Conservation (phyloP, 495 filamentous ascomycete genomes). For the Hypoxylon rickii region DNA sequence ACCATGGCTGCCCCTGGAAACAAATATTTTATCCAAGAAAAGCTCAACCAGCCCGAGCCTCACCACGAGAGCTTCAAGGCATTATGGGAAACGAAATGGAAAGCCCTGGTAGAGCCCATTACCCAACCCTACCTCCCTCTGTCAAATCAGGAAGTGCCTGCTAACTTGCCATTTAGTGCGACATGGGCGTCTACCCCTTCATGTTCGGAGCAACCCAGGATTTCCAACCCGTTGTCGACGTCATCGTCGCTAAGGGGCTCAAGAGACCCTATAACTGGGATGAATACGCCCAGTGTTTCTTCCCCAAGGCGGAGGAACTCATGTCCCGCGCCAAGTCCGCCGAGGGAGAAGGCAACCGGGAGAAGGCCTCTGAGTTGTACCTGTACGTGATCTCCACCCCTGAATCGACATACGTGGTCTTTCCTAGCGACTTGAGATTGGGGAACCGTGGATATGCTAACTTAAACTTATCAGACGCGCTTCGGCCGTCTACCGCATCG, state of each 20-base stretch:
- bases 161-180: constrained; percentile 37
- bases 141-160: background rate
- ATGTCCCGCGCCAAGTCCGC: constrained; percentile 53
- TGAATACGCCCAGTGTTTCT: constrained; percentile 65
- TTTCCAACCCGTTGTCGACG: constrained; percentile 66
- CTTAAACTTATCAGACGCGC: too few species aligned
- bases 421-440: too few species aligned
- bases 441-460: too few species aligned
- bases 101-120: constrained; percentile 54
- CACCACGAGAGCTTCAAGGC: constrained; percentile 71
- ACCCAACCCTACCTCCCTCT: background rate
- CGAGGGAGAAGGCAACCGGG: constrained; percentile 43
- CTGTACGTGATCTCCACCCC: constrained; percentile 48
- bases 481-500: constrained; percentile 71
- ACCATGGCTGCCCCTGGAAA: constrained; percentile 33
- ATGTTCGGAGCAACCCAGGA: constrained; percentile 67
- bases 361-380: constrained; percentile 64
- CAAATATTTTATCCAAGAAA: constrained; percentile 34
- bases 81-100: constrained; percentile 79
- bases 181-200: constrained; percentile 73
- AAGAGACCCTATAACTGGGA: constrained; percentile 54
- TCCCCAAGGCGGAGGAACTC: constrained; percentile 61
- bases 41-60: constrained; percentile 20
- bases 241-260: constrained; percentile 39
- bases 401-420: too few species aligned